Evolutionary conservation across 1,139 yeast species (phyloP), one percentile per base, ranked within the genome.

Genomic region (Protomyces macrosporus): DNA sequence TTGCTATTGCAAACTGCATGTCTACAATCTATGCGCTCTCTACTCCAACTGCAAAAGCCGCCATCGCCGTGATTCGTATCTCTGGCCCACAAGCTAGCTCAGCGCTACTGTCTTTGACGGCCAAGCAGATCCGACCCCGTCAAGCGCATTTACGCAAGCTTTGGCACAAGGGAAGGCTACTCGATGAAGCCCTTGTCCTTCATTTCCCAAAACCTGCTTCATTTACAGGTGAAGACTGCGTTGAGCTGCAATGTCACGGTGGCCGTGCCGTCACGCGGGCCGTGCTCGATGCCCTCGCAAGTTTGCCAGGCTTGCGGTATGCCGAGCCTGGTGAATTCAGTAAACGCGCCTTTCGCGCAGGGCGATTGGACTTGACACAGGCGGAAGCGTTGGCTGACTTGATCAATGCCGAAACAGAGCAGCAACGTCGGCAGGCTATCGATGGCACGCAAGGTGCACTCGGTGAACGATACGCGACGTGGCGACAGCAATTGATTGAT

Each of bases 281-380:
- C 0, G 88, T 91, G 0, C 71, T 91, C 53, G 77, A 77, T 14
- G 84, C 95, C 0, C 84, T 93, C n/a, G 78, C 69, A 76, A 63
- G 66, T 69, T 0, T 70, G 85, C 9, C 88, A 86, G 50, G 57
- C 0, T 83, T 91, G 6, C 74, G 98, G 63, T 85, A 87, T 72
- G 98, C 99, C 0, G 93, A 88, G 71, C 85, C 89, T 4, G 99
- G 98, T 3, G 98, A 95, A 74, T 95, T 95, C 71, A 87, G 97
- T 0, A 80, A 79, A 69, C 79, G 96, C 53, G 97, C 97, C 0
- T 89, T 88, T 70, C 75, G 83, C 62, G 88, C 88, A 72, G 87
- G 89, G 1, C 77, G 86, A 64, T 71, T 82, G 66, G 87, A 84
- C 69, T 72, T 95, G 67, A 90, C 97, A 0, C 91, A 91, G 71